Base-by-base conservation (phyloP, 345 rosid species). In the Camelina sativa region DNA sequence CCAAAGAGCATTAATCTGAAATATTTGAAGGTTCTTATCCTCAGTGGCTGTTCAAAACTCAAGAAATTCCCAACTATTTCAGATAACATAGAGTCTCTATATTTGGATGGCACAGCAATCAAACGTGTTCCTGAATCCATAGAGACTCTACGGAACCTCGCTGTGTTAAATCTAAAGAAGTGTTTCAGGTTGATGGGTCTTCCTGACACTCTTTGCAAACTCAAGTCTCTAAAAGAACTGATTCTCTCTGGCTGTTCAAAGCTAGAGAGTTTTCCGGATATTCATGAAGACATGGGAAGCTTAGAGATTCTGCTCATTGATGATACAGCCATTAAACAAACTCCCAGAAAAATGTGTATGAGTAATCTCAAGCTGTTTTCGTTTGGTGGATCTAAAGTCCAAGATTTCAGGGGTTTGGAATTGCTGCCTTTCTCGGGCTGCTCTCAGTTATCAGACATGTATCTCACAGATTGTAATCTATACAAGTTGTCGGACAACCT, bases 381-480 rank as follows among this genome's bases (percentile, higher is more conserved):
- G 0, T 76, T 76, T 56, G 51, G 75, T 46, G 75, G 71, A 76
- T 76, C 80, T 35, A 62, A 63, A 55, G 60, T 76, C 28, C 52
- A 46, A 7, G 76, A 54, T 12, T 28, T 23, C 37, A 62, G 3
- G 3, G n/a, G 69, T 63, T 64, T 70, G 53, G 76, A 62, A 17
- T 15, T 77, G 38, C 44, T 64, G 2, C 67, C 71, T 63, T 70
- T 63, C 72, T 64, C 80, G 17, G 72, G 72, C n/a, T 63, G 76
- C 62, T 55, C 67, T 48, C 11, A 6, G n/a, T 38, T 77, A 25
- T 57, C 76, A 17, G 76, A 77, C 20, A 25, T 71, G 52, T 71
- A 77, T 77, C 80, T 77, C 76, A 71, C 72, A 50, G 41, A 65
- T 48, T 77, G 80, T 15, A 77, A 77, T 77, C 55, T 77, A 28